Evolutionary conservation across 2,329 filamentous ascomycete genomes (phyloP).

Genomic region (Elsinoe necatrix): DNA sequence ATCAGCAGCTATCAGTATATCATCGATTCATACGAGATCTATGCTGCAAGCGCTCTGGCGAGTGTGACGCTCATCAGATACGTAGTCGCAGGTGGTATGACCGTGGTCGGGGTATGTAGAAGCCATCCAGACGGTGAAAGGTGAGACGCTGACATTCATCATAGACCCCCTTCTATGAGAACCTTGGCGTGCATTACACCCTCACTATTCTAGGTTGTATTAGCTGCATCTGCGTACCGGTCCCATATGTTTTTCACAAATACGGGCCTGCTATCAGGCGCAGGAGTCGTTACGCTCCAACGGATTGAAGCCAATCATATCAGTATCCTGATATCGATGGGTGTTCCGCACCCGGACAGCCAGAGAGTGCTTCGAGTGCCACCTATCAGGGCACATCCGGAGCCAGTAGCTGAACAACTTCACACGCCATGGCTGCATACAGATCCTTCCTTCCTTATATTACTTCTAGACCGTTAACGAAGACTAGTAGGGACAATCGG

Average conservation of each 20-base stretch:
- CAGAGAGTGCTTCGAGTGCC: neutral
- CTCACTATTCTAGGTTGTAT: conserved; percentile 29
- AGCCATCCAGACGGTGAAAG: neutral
- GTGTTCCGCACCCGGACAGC: neutral
- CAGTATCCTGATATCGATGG: too few species aligned
- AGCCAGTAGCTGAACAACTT: neutral
- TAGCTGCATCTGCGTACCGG: conserved; percentile 28
- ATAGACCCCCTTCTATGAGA: conserved; percentile 33
- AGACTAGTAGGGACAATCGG: too few species aligned
- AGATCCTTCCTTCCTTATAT: too few species aligned
- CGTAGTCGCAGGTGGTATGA: conserved; percentile 35
- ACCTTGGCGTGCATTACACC: conserved; percentile 31
- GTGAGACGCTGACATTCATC: neutral
- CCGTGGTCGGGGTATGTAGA: conserved; percentile 24
- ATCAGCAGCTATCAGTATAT: conserved; percentile 49
- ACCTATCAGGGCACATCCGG: neutral
- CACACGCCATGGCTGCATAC: neutral
- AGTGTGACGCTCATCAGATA: conserved; percentile 35
- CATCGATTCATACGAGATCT: conserved; percentile 49
- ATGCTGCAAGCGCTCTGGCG: conserved; percentile 43
- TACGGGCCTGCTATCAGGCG: conserved; percentile 32
- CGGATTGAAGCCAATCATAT: conserved; percentile 12
- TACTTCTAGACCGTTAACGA: too few species aligned
- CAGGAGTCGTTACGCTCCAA: conserved; percentile 24
- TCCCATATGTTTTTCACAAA: conserved; percentile 39